Percentiles rank a stretch among this genome's conserved stretches.
These are phyloP conservation scores for Papiliotrema flavescens DNA, from an alignment of 1,284 basidiomycete species.

Conservation along the genomic window DNA sequence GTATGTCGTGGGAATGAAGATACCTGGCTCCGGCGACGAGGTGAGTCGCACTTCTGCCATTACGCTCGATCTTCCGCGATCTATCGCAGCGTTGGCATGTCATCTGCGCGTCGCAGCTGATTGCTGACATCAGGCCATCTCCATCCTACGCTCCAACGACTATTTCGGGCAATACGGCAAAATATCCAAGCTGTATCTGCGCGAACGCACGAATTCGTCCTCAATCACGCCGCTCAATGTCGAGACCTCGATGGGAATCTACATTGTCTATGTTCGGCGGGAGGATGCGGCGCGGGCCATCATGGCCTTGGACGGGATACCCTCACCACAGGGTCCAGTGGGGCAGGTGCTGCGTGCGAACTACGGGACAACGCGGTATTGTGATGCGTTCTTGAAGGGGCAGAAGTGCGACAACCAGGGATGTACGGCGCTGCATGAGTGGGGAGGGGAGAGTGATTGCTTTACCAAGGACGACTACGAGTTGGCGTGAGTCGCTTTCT, in stretches of 20 bases:
- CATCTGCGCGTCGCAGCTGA: not conserved
- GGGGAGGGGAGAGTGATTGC: slow-evolving; percentile 96
- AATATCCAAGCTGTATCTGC: slow-evolving; percentile 91
- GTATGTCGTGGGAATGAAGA: slow-evolving; percentile 84
- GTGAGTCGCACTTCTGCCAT: slow-evolving; percentile 52
- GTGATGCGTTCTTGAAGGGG: slow-evolving; percentile 89
- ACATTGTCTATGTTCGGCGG: slow-evolving; percentile 91
- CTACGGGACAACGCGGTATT: slow-evolving; percentile 97
- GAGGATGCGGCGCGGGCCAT: slow-evolving; percentile 96
- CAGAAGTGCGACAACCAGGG: slow-evolving; percentile 62
- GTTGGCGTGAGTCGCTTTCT: slow-evolving; percentile 62
- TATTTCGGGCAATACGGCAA: slow-evolving; percentile 99
- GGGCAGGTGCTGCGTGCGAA: slow-evolving; percentile 83
- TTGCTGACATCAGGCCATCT: slow-evolving; percentile 64
- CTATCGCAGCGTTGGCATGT: no score
- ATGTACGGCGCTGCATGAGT: slow-evolving; percentile 95
- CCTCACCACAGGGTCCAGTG: slow-evolving; percentile 70
- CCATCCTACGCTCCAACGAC: slow-evolving; percentile 88
- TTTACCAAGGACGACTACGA: slow-evolving; percentile 90
- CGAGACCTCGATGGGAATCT: slow-evolving; percentile 70
- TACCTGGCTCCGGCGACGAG: slow-evolving; percentile 76
- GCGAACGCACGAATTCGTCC: slow-evolving; percentile 65
- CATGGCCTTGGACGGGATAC: slow-evolving; percentile 83
- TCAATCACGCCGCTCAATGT: slow-evolving; percentile 46
- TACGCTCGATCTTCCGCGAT: no score